Conservation (phyloP, 805 yeast genomes). For the Ogataea methanolica region DNA sequence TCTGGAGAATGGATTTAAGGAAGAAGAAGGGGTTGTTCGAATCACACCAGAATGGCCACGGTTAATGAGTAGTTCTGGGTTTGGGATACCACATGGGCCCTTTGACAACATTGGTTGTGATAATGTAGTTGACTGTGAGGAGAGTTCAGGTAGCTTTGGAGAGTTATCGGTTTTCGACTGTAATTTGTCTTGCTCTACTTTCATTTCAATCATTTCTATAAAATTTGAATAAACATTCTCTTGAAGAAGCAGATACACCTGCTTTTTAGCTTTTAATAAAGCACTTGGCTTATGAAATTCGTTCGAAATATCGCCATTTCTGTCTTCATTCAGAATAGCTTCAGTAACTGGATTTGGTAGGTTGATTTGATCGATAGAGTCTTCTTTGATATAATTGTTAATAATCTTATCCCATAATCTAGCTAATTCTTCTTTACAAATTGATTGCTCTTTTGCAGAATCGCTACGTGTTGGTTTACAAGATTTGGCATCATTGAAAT, state of each 20-base stretch:
- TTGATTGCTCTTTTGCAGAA: not conserved
- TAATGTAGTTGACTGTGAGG: not conserved
- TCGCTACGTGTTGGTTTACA: not conserved
- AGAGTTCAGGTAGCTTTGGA: not conserved
- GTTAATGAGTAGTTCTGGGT: slow-evolving; percentile 2
- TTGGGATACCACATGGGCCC: slow-evolving; percentile 13
- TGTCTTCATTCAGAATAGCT: slow-evolving; percentile 24
- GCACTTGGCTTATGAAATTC: slow-evolving; percentile 14
- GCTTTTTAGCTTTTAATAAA: slow-evolving; percentile 14
- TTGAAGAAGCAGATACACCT: slow-evolving; percentile 13
- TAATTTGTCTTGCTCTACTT: slow-evolving; percentile 2
- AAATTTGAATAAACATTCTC: slow-evolving; percentile 20
- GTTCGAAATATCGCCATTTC: not conserved
- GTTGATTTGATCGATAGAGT: slow-evolving; percentile 47
- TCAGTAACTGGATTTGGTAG: slow-evolving; percentile 36
- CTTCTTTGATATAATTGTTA: slow-evolving; percentile 33
- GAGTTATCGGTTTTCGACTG: not conserved
- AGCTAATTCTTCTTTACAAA: not conserved
- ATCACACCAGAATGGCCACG: slow-evolving; percentile 1
- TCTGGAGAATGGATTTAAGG: not conserved
- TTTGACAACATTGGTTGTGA: not conserved
- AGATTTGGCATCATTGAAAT: no score
- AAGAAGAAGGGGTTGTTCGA: not conserved
- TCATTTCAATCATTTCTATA: slow-evolving; percentile 8
- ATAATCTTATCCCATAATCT: slow-evolving; percentile 30